Percentiles rank a stretch among this genome's conserved stretches.
Conservation (phyloP, 2,329 filamentous ascomycete species). For the Meredithiella fracta region DNA sequence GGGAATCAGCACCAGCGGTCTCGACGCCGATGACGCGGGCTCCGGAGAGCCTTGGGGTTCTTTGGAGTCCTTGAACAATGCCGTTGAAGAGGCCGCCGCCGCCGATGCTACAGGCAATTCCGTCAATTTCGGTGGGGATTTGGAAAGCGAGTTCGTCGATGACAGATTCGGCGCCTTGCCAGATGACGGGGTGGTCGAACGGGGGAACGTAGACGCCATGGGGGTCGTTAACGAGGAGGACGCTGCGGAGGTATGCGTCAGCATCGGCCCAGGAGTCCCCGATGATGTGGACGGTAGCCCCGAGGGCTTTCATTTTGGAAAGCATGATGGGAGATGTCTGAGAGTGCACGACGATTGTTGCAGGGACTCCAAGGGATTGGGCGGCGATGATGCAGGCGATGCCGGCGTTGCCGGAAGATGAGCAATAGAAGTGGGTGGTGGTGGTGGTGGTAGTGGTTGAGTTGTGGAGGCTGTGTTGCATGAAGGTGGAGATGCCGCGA, state of each 20-base stretch:
- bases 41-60: conserved; percentile 1
- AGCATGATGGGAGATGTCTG: conserved; percentile 54
- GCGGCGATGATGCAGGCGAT: conserved; percentile 66
- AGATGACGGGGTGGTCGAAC: conserved; percentile 52
- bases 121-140: conserved; percentile 37
- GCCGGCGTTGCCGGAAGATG: conserved; percentile 70
- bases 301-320: conserved; percentile 50
- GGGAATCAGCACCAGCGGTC: conserved; percentile 55
- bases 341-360: conserved; percentile 59
- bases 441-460: not conserved
- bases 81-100: conserved; percentile 69
- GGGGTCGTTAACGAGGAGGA: conserved; percentile 36
- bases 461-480: conserved; percentile 20
- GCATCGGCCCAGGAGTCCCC: conserved; percentile 56
- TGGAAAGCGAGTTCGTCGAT: conserved; percentile 34
- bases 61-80: conserved; percentile 35
- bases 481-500: conserved; percentile 55
- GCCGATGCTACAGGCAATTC: conserved; percentile 61
- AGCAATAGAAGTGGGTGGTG: conserved; percentile 56
- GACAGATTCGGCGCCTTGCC: conserved; percentile 46
- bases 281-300: conserved; percentile 49
- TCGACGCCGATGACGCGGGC: conserved; percentile 55
- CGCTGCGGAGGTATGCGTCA: conserved; percentile 45
- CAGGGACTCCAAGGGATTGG: conserved; percentile 41
- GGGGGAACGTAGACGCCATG: conserved; percentile 49